Evolutionary conservation across 1,284 basidiomycete genomes (phyloP).

Genomic region (Coniferiporia weirii): DNA sequence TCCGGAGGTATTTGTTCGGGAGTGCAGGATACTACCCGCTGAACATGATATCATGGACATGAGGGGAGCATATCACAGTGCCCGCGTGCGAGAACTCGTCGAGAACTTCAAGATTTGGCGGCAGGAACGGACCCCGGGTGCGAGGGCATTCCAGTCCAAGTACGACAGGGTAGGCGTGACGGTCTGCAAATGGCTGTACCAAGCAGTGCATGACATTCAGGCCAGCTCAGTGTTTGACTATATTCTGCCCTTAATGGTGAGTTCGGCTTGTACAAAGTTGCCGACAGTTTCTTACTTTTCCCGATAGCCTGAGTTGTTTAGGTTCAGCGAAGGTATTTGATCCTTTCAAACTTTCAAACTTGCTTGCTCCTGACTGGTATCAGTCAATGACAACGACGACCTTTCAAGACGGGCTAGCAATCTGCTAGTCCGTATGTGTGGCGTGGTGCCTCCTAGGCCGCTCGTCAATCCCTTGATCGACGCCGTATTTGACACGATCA

Average conservation of each 20-base stretch:
- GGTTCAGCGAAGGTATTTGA: slow-evolving; percentile 58
- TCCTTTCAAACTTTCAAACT: not conserved
- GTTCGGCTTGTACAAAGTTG: slow-evolving; percentile 20
- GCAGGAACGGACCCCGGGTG: slow-evolving; percentile 62
- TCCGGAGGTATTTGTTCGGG: slow-evolving; percentile 66
- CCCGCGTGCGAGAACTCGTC: slow-evolving; percentile 56
- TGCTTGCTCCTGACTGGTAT: not conserved
- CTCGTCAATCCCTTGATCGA: slow-evolving; percentile 57
- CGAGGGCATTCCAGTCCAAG: slow-evolving; percentile 72
- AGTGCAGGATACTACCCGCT: slow-evolving; percentile 53
- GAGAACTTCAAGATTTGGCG: slow-evolving; percentile 63
- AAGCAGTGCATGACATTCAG: slow-evolving; percentile 68
- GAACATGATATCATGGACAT: slow-evolving; percentile 75
- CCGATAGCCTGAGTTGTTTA: slow-evolving; percentile 60
- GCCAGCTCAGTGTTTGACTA: slow-evolving; percentile 75
- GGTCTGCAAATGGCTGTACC: slow-evolving; percentile 73
- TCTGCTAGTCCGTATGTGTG: slow-evolving; percentile 69
- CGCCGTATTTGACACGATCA: slow-evolving; percentile 61
- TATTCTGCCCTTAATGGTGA: slow-evolving; percentile 71
- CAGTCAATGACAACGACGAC: slow-evolving; percentile 68
- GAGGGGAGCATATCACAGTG: slow-evolving; percentile 59
- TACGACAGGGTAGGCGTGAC: slow-evolving; percentile 74
- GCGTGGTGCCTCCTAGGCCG: slow-evolving; percentile 56
- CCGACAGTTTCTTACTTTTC: not conserved
- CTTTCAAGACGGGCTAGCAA: slow-evolving; percentile 53